Conservation (phyloP, 257 asterid species). For the Salvia rosmarinus region DNA sequence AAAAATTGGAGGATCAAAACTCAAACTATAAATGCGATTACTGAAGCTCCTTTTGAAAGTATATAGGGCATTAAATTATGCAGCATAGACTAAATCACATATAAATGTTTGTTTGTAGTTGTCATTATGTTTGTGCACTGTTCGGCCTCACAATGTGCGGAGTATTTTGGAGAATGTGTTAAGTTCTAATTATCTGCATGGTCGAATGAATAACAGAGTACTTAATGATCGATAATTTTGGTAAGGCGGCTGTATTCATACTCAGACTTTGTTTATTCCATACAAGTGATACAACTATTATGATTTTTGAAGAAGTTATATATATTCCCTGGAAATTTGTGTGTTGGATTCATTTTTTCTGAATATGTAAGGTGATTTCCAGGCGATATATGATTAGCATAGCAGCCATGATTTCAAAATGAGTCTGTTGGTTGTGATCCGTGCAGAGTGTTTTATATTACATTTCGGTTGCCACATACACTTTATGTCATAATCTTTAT, state of each 20-base stretch:
- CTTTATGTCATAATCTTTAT: background rate
- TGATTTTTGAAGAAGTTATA: background rate
- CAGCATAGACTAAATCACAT: background rate
- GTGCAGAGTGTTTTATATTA: background rate
- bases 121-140: background rate
- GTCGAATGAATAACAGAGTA: background rate
- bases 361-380: background rate
- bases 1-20: background rate
- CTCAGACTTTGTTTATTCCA: background rate
- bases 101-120: background rate
- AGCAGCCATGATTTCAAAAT: background rate
- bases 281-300: background rate
- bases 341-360: background rate
- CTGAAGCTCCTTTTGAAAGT: background rate
- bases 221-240: background rate
- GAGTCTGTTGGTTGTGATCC: background rate
- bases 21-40: background rate
- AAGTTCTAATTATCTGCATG: background rate
- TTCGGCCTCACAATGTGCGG: background rate
- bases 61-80: background rate
- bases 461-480: background rate
- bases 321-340: background rate
- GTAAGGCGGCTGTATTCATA: background rate
- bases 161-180: background rate
- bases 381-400: conserved; percentile 1